Conservation (phyloP, 2,329 filamentous ascomycete species). For the Simplicillium sp. region DNA sequence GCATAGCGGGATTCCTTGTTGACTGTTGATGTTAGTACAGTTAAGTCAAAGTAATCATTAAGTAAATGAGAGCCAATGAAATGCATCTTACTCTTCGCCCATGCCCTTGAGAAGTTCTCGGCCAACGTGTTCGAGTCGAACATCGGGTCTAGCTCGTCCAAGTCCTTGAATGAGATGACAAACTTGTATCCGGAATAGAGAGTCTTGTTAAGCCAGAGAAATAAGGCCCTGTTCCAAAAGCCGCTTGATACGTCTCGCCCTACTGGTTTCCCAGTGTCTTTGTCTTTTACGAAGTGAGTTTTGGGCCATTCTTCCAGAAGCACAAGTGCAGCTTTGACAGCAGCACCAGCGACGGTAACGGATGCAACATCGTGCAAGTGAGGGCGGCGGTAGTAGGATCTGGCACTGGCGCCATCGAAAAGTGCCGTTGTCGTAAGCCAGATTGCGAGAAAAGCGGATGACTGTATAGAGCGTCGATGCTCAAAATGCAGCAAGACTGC, state of each 20-base stretch:
- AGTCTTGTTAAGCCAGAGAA: background rate
- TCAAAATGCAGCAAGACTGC: background rate
- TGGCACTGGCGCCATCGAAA: background rate
- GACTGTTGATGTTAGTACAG: background rate
- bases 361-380: background rate
- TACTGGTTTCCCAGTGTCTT: background rate
- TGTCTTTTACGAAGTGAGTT: background rate
- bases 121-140: background rate
- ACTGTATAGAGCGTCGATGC: background rate
- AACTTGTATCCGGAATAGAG: background rate
- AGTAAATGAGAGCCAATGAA: too few relatives aligned
- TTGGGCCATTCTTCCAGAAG: background rate
- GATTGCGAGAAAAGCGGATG: background rate
- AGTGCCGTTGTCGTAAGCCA: background rate
- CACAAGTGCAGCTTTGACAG: background rate
- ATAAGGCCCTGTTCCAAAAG: background rate
- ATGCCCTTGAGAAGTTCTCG: background rate
- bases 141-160: background rate
- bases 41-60: too few relatives aligned
- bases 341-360: background rate
- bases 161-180: background rate
- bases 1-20: background rate
- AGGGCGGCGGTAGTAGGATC: background rate
- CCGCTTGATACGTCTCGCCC: background rate
- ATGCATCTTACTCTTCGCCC: background rate